Evolutionary conservation across 2,329 filamentous ascomycete species (phyloP), one percentile per base, ranked within the genome.

Genomic region (Aspergillus clavatus): DNA sequence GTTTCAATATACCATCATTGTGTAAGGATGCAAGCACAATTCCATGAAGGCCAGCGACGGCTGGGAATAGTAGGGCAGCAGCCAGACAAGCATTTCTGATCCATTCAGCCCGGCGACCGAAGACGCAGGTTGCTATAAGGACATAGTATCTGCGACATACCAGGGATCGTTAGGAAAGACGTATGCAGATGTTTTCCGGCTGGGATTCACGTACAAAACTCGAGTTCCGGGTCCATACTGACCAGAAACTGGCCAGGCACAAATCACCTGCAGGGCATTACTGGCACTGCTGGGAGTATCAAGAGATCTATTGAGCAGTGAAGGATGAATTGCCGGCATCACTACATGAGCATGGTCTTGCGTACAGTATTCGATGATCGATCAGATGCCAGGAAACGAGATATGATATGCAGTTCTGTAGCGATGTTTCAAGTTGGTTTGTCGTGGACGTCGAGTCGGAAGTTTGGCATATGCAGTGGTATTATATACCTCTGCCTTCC

Each of bases 51-150:
- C 82, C 79, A 24, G 82, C 81, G 4, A 84, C 76, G 7, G 81
- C 79, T 0, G 83, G 82, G 35, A 86, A 71, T 27, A 84, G 68
- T 53, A 83, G 67, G 4, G 78, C 82, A 11, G 79, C 81, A 5
- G 81, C 82, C 27, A 86, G 65, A 58, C 79, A 83, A 8, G 82
- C 79, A 53, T 79, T 79, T 42, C 77, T 73, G 3, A 85, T 70
- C 80, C 80, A 84, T 61, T 80, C 76, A 22, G 68, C 65, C 53
- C 79, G 81, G 39, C 80, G 73, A n/a, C 78, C 81, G 38, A 85
- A 62, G 3, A 85, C 73, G 55, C 82, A 86, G 2, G 80, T 74
- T 39, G 78, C 73, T 40, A 86, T 76, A 1, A 86, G 74, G 35
- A 79, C 72, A 58, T 86, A 86, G 60, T 84, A 83, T 48, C 79